These are phyloP conservation scores for Ambispora gerdemannii DNA, from an alignment of 192 early-diverging fungal species.

Conservation along the genomic window DNA sequence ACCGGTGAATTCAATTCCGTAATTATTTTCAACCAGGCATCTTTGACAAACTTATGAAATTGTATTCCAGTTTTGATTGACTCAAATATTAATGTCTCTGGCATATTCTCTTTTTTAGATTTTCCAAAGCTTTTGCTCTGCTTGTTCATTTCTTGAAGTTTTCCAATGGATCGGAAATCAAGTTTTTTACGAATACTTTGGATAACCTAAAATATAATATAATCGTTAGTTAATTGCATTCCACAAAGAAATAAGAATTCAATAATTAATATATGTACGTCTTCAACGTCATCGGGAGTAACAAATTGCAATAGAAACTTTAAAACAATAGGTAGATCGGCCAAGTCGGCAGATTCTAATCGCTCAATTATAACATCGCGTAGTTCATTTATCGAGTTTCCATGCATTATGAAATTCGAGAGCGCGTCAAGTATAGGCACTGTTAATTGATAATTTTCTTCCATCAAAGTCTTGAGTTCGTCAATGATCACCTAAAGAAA, in stretches of 20 bases:
- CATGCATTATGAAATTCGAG: constrained; percentile 58
- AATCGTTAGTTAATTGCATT: neutral
- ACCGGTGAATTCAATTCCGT: constrained; percentile 46
- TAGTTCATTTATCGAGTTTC: constrained; percentile 48
- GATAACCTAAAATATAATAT: constrained; percentile 35
- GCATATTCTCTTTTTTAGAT: constrained; percentile 32
- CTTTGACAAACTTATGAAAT: constrained; percentile 64
- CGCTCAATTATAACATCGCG: constrained; percentile 57
- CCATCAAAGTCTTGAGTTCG: constrained; percentile 60
- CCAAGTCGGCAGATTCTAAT: constrained; percentile 63
- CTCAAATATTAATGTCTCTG: constrained; percentile 57
- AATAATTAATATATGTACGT: constrained; percentile 24
- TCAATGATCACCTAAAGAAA: constrained; percentile 46
- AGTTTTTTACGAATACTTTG: constrained; percentile 55
- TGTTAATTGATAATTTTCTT: constrained; percentile 52
- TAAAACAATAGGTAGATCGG: constrained; percentile 68
- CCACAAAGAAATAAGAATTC: neutral
- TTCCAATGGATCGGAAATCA: constrained; percentile 61
- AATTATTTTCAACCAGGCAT: constrained; percentile 68
- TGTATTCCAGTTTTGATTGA: constrained; percentile 62
- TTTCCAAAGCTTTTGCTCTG: constrained; percentile 14
- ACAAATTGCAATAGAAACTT: constrained; percentile 70
- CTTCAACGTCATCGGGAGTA: constrained; percentile 44
- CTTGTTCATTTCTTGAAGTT: constrained; percentile 36
- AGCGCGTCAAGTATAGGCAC: constrained; percentile 71